Evolutionary conservation across 495 filamentous ascomycete genomes (phyloP).

Genomic region (Cercophora scortea): DNA sequence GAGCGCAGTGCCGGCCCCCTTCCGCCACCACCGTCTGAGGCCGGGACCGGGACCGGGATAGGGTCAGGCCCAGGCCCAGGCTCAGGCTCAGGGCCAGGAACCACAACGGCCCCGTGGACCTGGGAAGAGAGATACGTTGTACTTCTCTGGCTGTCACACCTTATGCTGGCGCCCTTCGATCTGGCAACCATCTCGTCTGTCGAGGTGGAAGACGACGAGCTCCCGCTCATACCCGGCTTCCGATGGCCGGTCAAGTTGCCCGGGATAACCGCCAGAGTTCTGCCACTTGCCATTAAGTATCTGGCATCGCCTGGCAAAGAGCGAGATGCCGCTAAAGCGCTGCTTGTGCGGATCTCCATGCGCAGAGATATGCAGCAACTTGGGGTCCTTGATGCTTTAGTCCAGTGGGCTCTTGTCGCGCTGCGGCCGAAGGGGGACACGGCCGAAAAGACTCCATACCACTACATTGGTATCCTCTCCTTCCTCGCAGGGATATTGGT

Average conservation of each 20-base stretch:
- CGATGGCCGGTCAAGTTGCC: slow-evolving; percentile 51
- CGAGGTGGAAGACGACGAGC: slow-evolving; percentile 28
- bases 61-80: too few relatives aligned
- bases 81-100: too few relatives aligned
- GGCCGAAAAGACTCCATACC: slow-evolving; percentile 31
- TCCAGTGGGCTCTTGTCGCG: slow-evolving; percentile 57
- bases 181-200: slow-evolving; percentile 72
- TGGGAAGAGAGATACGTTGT: slow-evolving; percentile 91
- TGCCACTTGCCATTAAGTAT: slow-evolving; percentile 62
- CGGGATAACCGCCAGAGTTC: slow-evolving; percentile 57
- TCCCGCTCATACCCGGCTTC: slow-evolving; percentile 28
- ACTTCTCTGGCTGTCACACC: slow-evolving; percentile 86
- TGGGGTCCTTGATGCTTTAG: slow-evolving; percentile 56
- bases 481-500: slow-evolving; percentile 67
- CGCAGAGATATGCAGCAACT: slow-evolving; percentile 80
- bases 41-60: neutral
- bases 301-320: slow-evolving; percentile 75
- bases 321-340: slow-evolving; percentile 69
- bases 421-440: slow-evolving; percentile 33
- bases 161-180: slow-evolving; percentile 90
- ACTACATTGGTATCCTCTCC: slow-evolving; percentile 64
- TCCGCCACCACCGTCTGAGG: too few relatives aligned
- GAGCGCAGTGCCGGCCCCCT: slow-evolving; percentile 12
- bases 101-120: slow-evolving; percentile 27
- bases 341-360: slow-evolving; percentile 75